Evolutionary conservation across 225 moss, liverwort and hornwort species (phyloP), one percentile per base, ranked within the genome.

Genomic region (Antitrichia curtipendula): DNA sequence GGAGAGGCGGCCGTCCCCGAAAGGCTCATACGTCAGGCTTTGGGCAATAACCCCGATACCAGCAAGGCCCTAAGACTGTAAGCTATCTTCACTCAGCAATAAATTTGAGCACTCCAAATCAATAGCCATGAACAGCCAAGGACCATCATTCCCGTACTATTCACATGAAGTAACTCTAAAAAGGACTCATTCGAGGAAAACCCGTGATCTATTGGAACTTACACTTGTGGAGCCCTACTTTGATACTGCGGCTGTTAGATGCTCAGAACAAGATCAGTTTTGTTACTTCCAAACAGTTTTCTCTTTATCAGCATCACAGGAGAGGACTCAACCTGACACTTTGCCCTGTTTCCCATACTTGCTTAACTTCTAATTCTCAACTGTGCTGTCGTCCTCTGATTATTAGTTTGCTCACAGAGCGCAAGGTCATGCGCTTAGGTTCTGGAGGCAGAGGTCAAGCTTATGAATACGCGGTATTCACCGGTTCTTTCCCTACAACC

Each of bases 51-150:
- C 86, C 97, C 97, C 81, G 97, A 97, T 73, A 96, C 95, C 47
- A 97, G 97, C 96, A 97, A 97, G 91, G 96, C 94, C 40, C 87
- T 97, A 36, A 89, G 96, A 91, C 88, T 91, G 97, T 97, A 97
- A 91, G 92, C 74, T 76, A 38, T 62, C 80, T 71, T 68, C 64
- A 36, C 64, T 86, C 23, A 77, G 16, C 63, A 77, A 36, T 63
- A 65, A 69, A 57, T 45, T 85, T 75, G 57, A 87, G 74, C 60
- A 27, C 40, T 86, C 38, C 56, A 90, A 69, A 63, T 74, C 60
- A 70, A 45, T 22, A 59, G 66, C 29, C 65, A 43, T 65, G 66
- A 58, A 45, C 68, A 86, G 69, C 13, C 62, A 73, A 66, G 54
- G 52, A 28, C 57, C 34, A 65, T 68, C 90, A 41, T 80, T 82